A percentile compares a stretch with the other conserved stretches of the same genome.
Conservation (phyloP, 305 asterid genomes). For the Rubia peregrina region DNA sequence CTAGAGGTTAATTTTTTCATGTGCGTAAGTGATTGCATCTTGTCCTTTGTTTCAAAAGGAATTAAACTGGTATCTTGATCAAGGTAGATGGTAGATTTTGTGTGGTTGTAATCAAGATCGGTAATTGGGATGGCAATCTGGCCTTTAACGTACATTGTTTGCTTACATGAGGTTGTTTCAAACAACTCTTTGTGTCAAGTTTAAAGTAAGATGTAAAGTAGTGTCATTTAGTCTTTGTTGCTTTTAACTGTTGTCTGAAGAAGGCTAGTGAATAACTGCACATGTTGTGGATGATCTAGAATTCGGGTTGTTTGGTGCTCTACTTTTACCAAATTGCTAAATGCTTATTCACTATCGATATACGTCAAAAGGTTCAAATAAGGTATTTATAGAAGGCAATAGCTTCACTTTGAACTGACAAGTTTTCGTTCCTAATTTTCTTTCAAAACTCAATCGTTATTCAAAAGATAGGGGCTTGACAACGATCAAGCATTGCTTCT, state of each 20-base stretch:
- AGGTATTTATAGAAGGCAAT: no score
- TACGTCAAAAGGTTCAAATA: not conserved
- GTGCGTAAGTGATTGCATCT: not conserved
- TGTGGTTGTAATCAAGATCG: not conserved
- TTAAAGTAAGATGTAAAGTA: not conserved
- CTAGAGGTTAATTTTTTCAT: not conserved
- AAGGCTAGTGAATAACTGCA: not conserved
- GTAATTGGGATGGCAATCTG: not conserved
- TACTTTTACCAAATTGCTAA: not conserved
- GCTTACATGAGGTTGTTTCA: not conserved
- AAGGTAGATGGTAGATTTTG: not conserved
- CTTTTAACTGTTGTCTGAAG: not conserved
- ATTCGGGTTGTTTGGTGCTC: not conserved
- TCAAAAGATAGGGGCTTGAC: not conserved
- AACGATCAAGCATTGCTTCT: no score
- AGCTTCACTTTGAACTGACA: not conserved
- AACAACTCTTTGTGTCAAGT: not conserved
- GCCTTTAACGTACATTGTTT: not conserved
- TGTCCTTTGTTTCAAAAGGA: not conserved
- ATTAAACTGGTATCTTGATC: not conserved
- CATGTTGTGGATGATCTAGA: not conserved
- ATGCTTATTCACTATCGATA: not conserved
- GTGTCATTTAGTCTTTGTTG: not conserved
- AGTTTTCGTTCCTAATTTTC: not conserved
- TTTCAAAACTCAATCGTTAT: constrained; percentile 6